Base-by-base conservation (phyloP, 345 rosid genomes). In the Boechera retrofracta region DNA sequence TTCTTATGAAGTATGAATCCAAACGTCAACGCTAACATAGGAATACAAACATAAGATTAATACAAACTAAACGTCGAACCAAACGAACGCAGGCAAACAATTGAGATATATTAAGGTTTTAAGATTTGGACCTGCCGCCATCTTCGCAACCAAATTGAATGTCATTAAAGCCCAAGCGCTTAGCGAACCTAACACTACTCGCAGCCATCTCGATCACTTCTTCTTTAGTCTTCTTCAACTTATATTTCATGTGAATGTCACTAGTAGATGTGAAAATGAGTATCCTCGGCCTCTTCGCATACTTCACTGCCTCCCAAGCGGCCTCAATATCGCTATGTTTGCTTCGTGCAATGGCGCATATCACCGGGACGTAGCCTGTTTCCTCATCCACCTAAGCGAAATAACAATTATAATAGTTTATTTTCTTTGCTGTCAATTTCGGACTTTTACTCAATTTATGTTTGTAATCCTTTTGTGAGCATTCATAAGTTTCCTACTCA, bases 301-400 rank as follows among this genome's bases (percentile, higher is more conserved):
- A 81, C 84, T 90, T 92, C 28, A 94, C 89, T 1, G 97, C 91
- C 60, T 94, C 97, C 98, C 97, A 92, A 0, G 89, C 95, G 1
- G 83, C 33, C 65, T 69, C 68, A 4, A 94, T 85, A 48, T 94
- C 98, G 41, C 68, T 83, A 75, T 84, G 80, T 60, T 88, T 88
- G 67, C 95, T 85, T 84, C 98, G 80, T 4, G 97, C 86, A 28
- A 90, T 78, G 6, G 89, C 98, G 29, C 97, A 90, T 42, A 94
- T 89, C 10, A 90, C 97, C 0, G 98, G 98, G 10, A 89, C 92
- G 56, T 92, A 90, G 0, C 97, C 97, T 18, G 84, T 85, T 49
- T 76, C 81, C 47, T 79, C 85, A 60, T 78, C 88, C 5, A 76
- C 74, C 74, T 76, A 51, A 68, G 9, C 45, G 38, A 67, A 72